phyloP scores from a whole-genome alignment of 129 eudicot species.

The Artemisia tridentata region DNA sequence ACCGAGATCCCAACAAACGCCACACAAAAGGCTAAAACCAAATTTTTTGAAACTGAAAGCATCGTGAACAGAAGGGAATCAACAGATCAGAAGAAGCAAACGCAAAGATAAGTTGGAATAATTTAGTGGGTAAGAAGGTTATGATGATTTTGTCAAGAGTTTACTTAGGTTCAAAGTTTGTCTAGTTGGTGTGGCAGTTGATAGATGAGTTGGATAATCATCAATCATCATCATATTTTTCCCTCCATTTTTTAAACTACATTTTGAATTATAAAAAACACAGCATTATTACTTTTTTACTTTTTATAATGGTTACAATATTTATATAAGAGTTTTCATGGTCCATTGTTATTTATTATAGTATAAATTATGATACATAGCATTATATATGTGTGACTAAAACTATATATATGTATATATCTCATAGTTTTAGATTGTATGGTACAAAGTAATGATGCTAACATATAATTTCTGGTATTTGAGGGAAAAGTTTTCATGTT shows the following conservation, averaged over 20 bases:
- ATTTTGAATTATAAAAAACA: not conserved
- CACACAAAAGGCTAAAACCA: conserved; percentile 23
- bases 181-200: conserved; percentile 34
- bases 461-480: conserved; percentile 18
- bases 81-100: conserved; percentile 14
- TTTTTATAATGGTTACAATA: not conserved
- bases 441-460: not conserved
- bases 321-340: not conserved
- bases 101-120: conserved; percentile 6
- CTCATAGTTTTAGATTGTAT: not conserved
- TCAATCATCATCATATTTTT: conserved; percentile 16
- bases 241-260: conserved; percentile 17
- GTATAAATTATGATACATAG: too few relatives aligned
- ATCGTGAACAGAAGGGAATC: conserved; percentile 24
- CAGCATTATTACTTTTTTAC: not conserved
- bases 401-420: not conserved
- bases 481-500: not conserved
- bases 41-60: conserved; percentile 26
- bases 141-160: conserved; percentile 27
- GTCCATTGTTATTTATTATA: too few relatives aligned
- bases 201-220: conserved; percentile 17
- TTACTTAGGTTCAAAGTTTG: conserved; percentile 35
- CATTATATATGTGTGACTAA: too few relatives aligned
- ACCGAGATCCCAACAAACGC: conserved; percentile 11
- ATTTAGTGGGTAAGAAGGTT: conserved; percentile 24